These are phyloP conservation scores for Paraphoma chrysanthemicola DNA, from an alignment of 2,329 filamentous ascomycete genomes.

Conservation along the genomic window DNA sequence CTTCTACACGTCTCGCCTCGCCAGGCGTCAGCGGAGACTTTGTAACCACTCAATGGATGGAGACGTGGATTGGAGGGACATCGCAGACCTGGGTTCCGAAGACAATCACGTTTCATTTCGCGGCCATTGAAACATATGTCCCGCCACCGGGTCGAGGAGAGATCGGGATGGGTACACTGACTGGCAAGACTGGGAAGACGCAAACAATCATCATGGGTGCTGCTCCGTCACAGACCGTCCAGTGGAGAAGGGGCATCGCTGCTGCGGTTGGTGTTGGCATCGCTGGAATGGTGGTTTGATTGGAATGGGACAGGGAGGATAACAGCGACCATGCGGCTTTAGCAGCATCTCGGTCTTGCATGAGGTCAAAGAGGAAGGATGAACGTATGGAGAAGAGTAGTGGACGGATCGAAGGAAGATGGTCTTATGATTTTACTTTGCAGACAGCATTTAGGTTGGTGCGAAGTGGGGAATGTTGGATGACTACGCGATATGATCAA, in stretches of 20 bases:
- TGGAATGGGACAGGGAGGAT: background rate
- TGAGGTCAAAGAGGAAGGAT: background rate
- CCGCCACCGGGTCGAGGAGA: constrained; percentile 35
- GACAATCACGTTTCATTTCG: constrained; percentile 37
- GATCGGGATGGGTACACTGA: constrained; percentile 46
- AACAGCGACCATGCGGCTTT: background rate
- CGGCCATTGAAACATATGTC: constrained; percentile 17
- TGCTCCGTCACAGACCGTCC: constrained; percentile 22
- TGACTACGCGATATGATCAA: background rate
- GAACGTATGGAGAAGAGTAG: background rate
- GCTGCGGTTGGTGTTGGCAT: constrained; percentile 33
- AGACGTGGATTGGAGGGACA: constrained; percentile 35
- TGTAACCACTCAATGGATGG: constrained; percentile 42
- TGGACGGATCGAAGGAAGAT: background rate
- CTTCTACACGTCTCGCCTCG: constrained; percentile 1
- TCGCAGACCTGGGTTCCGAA: constrained; percentile 41
- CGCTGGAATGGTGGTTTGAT: constrained; percentile 25
- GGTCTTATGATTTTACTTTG: background rate
- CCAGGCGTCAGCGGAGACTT: constrained; percentile 17
- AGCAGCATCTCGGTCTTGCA: background rate
- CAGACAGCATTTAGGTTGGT: background rate
- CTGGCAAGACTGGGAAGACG: constrained; percentile 33
- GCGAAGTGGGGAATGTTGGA: background rate
- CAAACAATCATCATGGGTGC: constrained; percentile 34
- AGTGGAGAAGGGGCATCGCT: constrained; percentile 23